These are phyloP conservation scores for Trichoderma arundinaceum DNA, from an alignment of 2,329 filamentous ascomycete species.

Conservation along the genomic window DNA sequence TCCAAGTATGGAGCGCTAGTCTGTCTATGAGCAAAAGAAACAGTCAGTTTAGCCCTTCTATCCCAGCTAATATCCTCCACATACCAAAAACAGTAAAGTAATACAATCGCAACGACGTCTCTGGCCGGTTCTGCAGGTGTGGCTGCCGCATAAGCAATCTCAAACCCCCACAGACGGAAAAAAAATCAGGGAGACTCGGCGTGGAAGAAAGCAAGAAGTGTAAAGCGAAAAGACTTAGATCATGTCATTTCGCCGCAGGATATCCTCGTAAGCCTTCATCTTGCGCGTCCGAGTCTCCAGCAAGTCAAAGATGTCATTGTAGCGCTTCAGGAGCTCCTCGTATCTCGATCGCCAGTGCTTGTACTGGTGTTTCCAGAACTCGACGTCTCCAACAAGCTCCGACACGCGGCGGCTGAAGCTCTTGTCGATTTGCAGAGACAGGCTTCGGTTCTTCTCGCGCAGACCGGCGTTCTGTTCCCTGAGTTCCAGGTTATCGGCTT, in stretches of 20 bases:
- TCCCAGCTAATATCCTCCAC: background rate
- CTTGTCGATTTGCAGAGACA: conserved; percentile 44
- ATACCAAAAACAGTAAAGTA: conserved; percentile 9
- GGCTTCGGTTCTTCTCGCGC: conserved; percentile 42
- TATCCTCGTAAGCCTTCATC: conserved; percentile 45
- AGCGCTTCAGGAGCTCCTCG: conserved; percentile 38
- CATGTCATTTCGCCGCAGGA: conserved; percentile 42
- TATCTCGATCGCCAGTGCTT: conserved; percentile 43
- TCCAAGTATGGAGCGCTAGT: background rate
- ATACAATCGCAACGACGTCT: conserved; percentile 16
- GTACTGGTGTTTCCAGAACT: conserved; percentile 45
- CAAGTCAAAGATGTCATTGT: conserved; percentile 41
- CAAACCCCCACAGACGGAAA: background rate
- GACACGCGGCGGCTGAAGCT: conserved; percentile 42
- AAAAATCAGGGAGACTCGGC: background rate
- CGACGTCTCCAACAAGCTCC: conserved; percentile 44
- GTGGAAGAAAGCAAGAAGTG: background rate
- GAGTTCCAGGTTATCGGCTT: conserved; percentile 46
- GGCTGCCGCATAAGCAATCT: background rate
- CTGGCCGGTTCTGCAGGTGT: background rate
- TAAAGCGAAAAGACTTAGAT: conserved; percentile 33
- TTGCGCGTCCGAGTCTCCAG: conserved; percentile 43
- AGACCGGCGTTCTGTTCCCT: conserved; percentile 47
- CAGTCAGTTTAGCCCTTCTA: conserved; percentile 16
- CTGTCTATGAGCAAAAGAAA: conserved; percentile 15